These are phyloP conservation scores for Microsporum canis DNA, from an alignment of 2,329 filamentous ascomycete genomes.

Conservation along the genomic window DNA sequence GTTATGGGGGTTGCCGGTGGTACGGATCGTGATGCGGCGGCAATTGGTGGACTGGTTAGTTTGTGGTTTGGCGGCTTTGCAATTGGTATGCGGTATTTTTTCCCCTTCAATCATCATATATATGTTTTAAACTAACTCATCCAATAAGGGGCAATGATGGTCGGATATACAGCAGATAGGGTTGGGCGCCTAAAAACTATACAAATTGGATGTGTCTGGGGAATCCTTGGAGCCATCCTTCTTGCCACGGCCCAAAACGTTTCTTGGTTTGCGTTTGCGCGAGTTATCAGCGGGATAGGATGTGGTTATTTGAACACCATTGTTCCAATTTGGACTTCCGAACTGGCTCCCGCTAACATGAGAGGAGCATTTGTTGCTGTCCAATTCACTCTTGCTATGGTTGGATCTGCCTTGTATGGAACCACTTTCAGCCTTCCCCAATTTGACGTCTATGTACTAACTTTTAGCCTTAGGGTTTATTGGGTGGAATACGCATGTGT, in stretches of 20 bases:
- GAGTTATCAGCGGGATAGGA: neutral
- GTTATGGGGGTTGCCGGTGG: neutral
- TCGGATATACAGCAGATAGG: conserved; percentile 1
- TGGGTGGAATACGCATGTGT: neutral
- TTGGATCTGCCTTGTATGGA: neutral
- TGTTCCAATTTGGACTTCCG: neutral
- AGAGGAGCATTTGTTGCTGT: neutral
- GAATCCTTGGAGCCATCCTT: neutral
- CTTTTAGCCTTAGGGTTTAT: neutral
- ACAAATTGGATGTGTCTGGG: neutral
- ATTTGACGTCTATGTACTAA: neutral
- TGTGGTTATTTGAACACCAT: neutral
- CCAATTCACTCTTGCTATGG: neutral
- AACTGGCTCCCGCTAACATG: neutral
- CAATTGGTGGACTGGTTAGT: neutral
- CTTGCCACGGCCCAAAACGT: neutral
- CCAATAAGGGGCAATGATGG: neutral
- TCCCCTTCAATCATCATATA: neutral
- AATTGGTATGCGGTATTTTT: neutral
- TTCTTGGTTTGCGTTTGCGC: neutral
- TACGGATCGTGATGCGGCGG: neutral
- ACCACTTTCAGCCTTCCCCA: neutral
- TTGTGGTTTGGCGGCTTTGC: conserved; percentile 2
- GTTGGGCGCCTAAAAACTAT: neutral
- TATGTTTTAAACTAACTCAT: neutral